Evolutionary conservation across 2,329 filamentous ascomycete species (phyloP), one percentile per base, ranked within the genome.

Genomic region (Neofusicoccum sp.): DNA sequence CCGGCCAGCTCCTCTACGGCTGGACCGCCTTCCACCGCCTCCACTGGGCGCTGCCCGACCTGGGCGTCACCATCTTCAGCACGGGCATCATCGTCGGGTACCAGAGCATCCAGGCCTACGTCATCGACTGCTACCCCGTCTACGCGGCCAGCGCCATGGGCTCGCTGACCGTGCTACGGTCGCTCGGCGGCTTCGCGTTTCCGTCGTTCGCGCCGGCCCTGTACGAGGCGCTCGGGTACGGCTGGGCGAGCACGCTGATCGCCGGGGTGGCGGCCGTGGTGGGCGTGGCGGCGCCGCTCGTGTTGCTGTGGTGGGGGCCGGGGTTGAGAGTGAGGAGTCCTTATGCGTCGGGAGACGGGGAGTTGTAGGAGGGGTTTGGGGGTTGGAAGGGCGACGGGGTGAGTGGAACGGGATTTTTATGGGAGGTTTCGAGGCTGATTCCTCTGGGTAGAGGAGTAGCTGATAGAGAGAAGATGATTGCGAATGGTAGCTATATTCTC

Each of bases 1-100:
- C 78, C 0, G 83, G 84, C 0, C 72, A 87, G 1, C 84, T 86
- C 65, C 80, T 83, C 69, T 88, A 87, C 67, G 85, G 84, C 49
- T 87, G 84, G 84, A 78, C 78, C 1, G 83, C 83, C 0, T 76
- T 85, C 59, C 73, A 73, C 2, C 73, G 74, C 33, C 67, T 77
- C 0, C 83, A 86, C 63, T 68, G 61, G 60, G 64, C 66, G 3
- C 62, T 67, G 5, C 66, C 66, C 1, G 63, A 69, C 59, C 58
- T 66, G 16, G 64, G 65, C 22, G 67, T 60, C 0, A 47, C 59
- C 4, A 50, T 66, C 9, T 67, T 69, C 43, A 66, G 66, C 7
- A 50, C 60, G 9, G 68, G 66, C 45, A 62, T 69, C 28, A 65
- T 68, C 31, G 56, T 71, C 39, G 68, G 70, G 43, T 65, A 66